Evolutionary conservation across 2,329 filamentous ascomycete genomes (phyloP).

Genomic region (Zasmidium cellare): DNA sequence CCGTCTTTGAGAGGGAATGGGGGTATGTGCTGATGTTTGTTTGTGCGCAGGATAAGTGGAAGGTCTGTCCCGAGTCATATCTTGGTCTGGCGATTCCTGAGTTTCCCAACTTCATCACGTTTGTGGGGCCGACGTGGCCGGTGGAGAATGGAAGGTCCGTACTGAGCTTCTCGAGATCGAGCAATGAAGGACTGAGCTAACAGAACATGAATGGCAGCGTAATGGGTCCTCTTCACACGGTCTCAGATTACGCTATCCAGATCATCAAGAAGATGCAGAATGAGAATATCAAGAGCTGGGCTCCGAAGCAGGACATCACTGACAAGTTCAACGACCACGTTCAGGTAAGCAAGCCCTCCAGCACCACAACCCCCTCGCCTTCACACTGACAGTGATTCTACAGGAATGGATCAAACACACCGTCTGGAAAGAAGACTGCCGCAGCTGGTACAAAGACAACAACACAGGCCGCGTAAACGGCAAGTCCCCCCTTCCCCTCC

Average conservation of each 20-base stretch:
- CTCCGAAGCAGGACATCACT: conserved; percentile 42
- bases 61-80: conserved; percentile 39
- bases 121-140: conserved; percentile 39
- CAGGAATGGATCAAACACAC: conserved; percentile 53
- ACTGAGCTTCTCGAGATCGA: background rate
- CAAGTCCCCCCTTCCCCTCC: background rate
- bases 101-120: conserved; percentile 46
- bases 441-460: conserved; percentile 46
- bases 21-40: background rate
- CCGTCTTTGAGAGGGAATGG: background rate
- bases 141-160: conserved; percentile 43
- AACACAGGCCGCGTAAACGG: conserved; percentile 45
- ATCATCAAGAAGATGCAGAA: conserved; percentile 50
- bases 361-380: too few relatives aligned
- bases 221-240: conserved; percentile 41
- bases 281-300: conserved; percentile 45
- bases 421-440: conserved; percentile 50
- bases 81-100: conserved; percentile 44
- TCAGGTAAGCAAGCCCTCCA: background rate
- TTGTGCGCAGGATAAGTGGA: conserved; percentile 40
- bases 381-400: too few relatives aligned
- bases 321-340: conserved; percentile 46
- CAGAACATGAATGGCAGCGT: conserved; percentile 30
- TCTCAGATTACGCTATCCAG: conserved; percentile 43
- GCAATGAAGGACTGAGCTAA: too few relatives aligned